Percentiles rank a stretch among this genome's conserved stretches.
Conservation (phyloP, 2,329 filamentous ascomycete species). For the Penicillium sp. region DNA sequence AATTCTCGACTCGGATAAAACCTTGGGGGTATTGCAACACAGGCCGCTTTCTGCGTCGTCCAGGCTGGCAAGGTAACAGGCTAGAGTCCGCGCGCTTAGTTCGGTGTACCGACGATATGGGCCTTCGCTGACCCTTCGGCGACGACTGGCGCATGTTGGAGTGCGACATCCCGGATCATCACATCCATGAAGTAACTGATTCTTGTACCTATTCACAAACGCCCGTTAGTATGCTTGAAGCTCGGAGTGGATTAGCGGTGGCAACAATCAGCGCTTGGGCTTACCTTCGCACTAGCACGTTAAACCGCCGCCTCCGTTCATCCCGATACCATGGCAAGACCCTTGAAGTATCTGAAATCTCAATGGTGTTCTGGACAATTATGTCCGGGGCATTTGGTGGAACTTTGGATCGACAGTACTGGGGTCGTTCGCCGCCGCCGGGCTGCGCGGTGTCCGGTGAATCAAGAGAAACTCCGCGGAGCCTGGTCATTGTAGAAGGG, state of each 20-base stretch:
- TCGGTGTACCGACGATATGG: conserved; percentile 76
- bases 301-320: conserved; percentile 46
- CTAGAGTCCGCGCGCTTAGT: conserved; percentile 76
- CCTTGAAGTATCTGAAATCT: conserved; percentile 36
- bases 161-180: conserved; percentile 65
- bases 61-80: conserved; percentile 74
- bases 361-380: conserved; percentile 40
- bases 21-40: conserved; percentile 53
- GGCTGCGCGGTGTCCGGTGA: conserved; percentile 29
- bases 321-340: conserved; percentile 41
- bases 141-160: conserved; percentile 76
- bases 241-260: neutral
- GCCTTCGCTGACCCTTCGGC: conserved; percentile 63
- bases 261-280: conserved; percentile 23
- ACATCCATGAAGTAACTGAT: conserved; percentile 80
- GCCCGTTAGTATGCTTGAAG: conserved; percentile 7
- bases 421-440: conserved; percentile 28
- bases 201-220: conserved; percentile 60
- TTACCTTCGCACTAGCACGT: conserved; percentile 66
- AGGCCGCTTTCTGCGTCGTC: conserved; percentile 70
- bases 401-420: conserved; percentile 39
- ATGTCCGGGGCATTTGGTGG: conserved; percentile 41
- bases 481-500: conserved; percentile 40
- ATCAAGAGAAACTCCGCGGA: conserved; percentile 41
- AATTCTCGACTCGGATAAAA: conserved; percentile 27